A percentile compares a stretch with the other conserved stretches of the same genome.
phyloP scores from a whole-genome alignment of 2,329 filamentous ascomycete species.

The Ophiocordyceps sinensis region DNA sequence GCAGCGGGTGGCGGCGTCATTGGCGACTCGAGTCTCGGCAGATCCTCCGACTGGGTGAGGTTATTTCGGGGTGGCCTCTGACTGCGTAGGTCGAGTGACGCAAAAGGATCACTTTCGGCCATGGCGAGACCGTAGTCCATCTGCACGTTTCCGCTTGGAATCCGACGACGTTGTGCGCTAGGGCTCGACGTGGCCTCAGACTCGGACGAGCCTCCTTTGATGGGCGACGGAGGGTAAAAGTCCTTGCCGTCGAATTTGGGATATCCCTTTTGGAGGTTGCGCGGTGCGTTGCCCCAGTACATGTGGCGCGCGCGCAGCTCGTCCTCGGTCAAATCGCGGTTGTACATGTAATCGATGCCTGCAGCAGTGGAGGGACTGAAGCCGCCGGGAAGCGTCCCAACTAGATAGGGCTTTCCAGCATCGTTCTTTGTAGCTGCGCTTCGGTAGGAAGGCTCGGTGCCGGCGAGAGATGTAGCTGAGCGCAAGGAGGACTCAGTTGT shows the following conservation, averaged over 20 bases:
- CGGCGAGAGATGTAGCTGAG: not conserved
- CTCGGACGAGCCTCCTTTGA: slow-evolving; percentile 1
- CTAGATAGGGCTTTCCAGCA: slow-evolving; percentile 33
- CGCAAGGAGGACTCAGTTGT: slow-evolving; percentile 3
- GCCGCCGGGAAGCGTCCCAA: slow-evolving; percentile 34
- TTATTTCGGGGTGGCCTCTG: slow-evolving; percentile 9
- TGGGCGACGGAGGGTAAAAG: slow-evolving; percentile 44
- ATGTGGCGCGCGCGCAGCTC: slow-evolving; percentile 43
- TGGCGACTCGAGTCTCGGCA: slow-evolving; percentile 10
- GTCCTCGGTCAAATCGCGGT: slow-evolving; percentile 40
- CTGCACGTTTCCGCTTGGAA: slow-evolving; percentile 1
- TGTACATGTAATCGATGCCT: slow-evolving; percentile 37
- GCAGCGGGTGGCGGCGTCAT: slow-evolving; percentile 8
- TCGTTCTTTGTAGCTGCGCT: slow-evolving; percentile 4
- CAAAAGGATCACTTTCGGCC: slow-evolving; percentile 9
- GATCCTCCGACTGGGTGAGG: slow-evolving; percentile 19
- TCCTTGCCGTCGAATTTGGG: slow-evolving; percentile 52
- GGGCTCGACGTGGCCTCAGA: slow-evolving; percentile 1
- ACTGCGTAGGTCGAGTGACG: slow-evolving; percentile 5
- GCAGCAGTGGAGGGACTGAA: slow-evolving; percentile 24
- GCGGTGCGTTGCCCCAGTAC: slow-evolving; percentile 45
- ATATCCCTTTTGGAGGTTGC: slow-evolving; percentile 33
- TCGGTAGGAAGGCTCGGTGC: slow-evolving; percentile 1
- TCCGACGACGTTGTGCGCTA: not conserved
- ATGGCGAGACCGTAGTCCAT: not conserved